Base-by-base conservation (phyloP, 169 alveolate species). In the Plasmodium knowlesi region DNA sequence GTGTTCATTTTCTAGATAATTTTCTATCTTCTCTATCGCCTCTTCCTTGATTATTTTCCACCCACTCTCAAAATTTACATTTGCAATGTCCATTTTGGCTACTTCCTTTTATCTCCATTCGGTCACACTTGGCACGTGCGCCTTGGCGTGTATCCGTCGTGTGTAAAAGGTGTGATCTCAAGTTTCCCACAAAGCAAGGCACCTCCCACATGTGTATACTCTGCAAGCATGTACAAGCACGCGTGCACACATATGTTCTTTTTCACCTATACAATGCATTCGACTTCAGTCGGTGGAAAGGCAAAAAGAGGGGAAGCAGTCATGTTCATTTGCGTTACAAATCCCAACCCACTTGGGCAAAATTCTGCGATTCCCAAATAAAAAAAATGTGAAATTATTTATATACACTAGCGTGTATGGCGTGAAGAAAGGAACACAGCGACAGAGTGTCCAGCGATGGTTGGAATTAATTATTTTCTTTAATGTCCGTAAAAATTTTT, bases 1-100 rank as follows among this genome's bases (percentile, higher is more conserved):
- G n/a, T 32, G 19, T 12, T 84, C 79, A 30, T 73, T 82, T 37
- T 86, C 93, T 53, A 86, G 43, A 86, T 86, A 86, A 53, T 86
- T 86, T 61, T 86, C 93, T n/a, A 86, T 86, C 43, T 86, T 86
- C 43, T 86, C 84, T 50, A 86, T 86, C 34, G 93, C 93, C 34
- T 86, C 91, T 86, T 78, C 92, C 53, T 86, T 74, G 54, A 86
- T 86, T 74, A 86, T 86, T 74, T 86, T 86, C 93, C 93, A 86
- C 37, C 93, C 93, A 46, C 85, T 86, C 50, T 86, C 93, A 34
- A 86, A 86, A 39, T 53, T 86, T 53, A 86, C 16, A 41, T 78
- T 86, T n/a, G 81, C 79, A 3, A 76, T 86, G 72, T 86, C 93
- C 93, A 86, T 86, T 74, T 82, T 82, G 78, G n/a, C 43, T 50